phyloP scores from a whole-genome alignment of 805 yeast genomes.

The Yamadazyma ubonensis region DNA sequence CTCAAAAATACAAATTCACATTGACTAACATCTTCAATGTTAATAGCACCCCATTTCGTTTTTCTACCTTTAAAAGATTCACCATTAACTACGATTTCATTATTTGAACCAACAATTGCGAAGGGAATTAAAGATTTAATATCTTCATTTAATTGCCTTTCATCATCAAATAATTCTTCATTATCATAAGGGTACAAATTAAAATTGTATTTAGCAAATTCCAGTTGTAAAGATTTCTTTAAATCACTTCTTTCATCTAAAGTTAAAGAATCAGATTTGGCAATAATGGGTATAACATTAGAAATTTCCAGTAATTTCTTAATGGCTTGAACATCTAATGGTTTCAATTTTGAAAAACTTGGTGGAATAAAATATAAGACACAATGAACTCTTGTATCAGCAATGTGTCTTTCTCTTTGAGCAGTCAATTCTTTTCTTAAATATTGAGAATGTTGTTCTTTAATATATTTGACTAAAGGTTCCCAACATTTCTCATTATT shows the following conservation, averaged over 20 bases:
- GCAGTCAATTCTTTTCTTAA: constrained; percentile 94
- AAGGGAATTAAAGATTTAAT: constrained; percentile 80
- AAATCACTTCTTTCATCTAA: constrained; percentile 77
- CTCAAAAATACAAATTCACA: constrained; percentile 94
- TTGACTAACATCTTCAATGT: constrained; percentile 91
- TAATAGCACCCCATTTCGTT: constrained; percentile 91
- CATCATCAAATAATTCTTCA: constrained; percentile 68
- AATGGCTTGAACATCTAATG: constrained; percentile 78
- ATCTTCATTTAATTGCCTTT: constrained; percentile 68
- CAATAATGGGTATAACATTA: constrained; percentile 93
- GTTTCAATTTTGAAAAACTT: constrained; percentile 78
- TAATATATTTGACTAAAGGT: constrained; percentile 88
- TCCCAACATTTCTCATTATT: constrained; percentile 97
- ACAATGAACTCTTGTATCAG: constrained; percentile 91
- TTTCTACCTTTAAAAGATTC: constrained; percentile 84
- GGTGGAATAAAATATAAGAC: constrained; percentile 90
- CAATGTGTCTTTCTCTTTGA: constrained; percentile 77
- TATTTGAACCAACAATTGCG: constrained; percentile 91
- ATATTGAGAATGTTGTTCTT: constrained; percentile 90
- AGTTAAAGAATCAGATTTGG: constrained; percentile 89
- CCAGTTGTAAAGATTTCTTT: constrained; percentile 73
- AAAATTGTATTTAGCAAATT: constrained; percentile 69
- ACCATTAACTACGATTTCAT: constrained; percentile 71
- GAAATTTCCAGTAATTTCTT: constrained; percentile 84
- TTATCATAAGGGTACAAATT: constrained; percentile 82